Conservation (phyloP, 2,329 filamentous ascomycete species). For the Sclerotinia minor region DNA sequence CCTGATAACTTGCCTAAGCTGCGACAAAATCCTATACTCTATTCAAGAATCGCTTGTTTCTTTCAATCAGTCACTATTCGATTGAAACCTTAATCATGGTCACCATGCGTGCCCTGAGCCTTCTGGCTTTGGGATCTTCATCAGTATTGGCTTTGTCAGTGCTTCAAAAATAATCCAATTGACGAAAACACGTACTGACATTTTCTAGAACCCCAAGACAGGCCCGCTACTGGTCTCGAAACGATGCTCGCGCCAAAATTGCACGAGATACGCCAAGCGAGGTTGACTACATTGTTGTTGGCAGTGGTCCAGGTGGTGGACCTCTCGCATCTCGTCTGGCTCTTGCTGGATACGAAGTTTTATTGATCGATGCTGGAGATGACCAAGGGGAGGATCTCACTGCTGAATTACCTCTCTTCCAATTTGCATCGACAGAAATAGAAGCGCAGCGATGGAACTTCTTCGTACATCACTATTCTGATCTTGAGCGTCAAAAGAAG, state of each 20-base stretch:
- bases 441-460: slow-evolving; percentile 53
- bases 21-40: background rate
- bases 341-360: slow-evolving; percentile 51
- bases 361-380: slow-evolving; percentile 55
- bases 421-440: slow-evolving; percentile 49
- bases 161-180: background rate
- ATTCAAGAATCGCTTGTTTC: background rate
- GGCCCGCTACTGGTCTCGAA: slow-evolving; percentile 20
- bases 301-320: slow-evolving; percentile 54
- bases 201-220: slow-evolving; percentile 14
- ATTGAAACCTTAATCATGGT: background rate
- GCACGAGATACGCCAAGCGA: slow-evolving; percentile 1
- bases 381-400: slow-evolving; percentile 49
- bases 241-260: background rate
- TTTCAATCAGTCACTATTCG: background rate
- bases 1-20: background rate
- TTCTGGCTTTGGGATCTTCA: slow-evolving; percentile 9
- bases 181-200: background rate
- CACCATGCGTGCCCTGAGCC: background rate
- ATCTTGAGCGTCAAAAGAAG: slow-evolving; percentile 27
- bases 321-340: slow-evolving; percentile 53
- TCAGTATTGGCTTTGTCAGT: slow-evolving; percentile 21
- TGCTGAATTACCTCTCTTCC: slow-evolving; percentile 50
- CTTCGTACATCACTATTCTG: slow-evolving; percentile 34
- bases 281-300: slow-evolving; percentile 54